Base-by-base conservation (phyloP, 192 early-diverging fungal species). In the Coemansia sp. region DNA sequence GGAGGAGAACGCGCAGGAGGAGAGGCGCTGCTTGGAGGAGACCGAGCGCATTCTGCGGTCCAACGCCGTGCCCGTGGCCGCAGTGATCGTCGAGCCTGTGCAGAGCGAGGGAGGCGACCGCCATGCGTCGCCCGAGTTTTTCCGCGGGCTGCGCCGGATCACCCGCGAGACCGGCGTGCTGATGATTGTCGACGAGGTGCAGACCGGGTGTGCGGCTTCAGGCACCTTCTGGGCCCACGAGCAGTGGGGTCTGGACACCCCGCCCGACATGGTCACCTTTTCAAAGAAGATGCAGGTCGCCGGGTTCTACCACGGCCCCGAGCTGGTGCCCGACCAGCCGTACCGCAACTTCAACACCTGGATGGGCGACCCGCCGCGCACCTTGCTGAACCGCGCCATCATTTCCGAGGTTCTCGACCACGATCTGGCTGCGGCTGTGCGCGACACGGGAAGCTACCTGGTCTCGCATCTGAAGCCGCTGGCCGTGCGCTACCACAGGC, bases 101-200 rank as follows among this genome's bases (percentile, higher is more conserved):
- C 86, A 88, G 56, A 81, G 81, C 36, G 86, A 88, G 53, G 86
- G 86, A 25, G 86, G 86, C n/a, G 86, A 88, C 54, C 48, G 58
- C 7, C 61, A 68, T 23, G 86, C 86, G 4, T 86, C 85, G 13
- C 54, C 85, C 13, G 53, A 56, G 11, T 88, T 83, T 59, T 88
- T 88, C 75, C 82, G 78, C 14, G 75, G 54, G 3, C 61, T 88
- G 20, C 73, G 83, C 27, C 60, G 79, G 9, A 43, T 88, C 41
- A 84, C 83, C 19, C 53, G 65, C 23, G 54, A 79, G 27, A 39
- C 78, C 33, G 77, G 78, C 20, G 76, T 85, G 15, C 58, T 86
- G 25, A 77, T 88, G 54, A 88, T 88, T 51, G 86, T 88, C n/a
- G 86, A 88, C 46, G 86, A 88, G 52, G 86, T 88, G 33, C 86